Conservation (phyloP, 2,329 filamentous ascomycete genomes). For the Fusarium sp. region DNA sequence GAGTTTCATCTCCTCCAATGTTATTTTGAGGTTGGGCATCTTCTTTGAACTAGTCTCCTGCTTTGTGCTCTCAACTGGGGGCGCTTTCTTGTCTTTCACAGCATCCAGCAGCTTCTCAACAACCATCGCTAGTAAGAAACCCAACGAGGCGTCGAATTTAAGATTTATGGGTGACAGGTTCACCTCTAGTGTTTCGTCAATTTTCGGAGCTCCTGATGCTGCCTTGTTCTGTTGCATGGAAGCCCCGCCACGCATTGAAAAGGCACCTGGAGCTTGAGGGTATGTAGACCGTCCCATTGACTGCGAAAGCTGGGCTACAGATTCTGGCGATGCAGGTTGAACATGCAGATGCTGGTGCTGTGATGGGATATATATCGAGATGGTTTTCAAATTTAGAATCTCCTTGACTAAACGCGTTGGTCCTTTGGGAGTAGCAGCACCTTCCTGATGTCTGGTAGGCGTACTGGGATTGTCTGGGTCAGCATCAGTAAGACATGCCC, state of each 20-base stretch:
- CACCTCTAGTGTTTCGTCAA: constrained; percentile 56
- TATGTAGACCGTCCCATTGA: constrained; percentile 53
- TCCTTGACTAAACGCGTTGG: constrained; percentile 66
- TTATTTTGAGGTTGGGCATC: constrained; percentile 55
- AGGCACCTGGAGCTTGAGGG: constrained; percentile 69
- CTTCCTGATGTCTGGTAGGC: constrained; percentile 47
- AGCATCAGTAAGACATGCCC: constrained; percentile 33
- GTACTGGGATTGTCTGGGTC: constrained; percentile 21
- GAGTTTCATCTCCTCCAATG: constrained; percentile 60
- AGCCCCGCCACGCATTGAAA: constrained; percentile 58
- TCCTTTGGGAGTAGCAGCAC: constrained; percentile 60
- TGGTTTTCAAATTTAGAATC: constrained; percentile 58
- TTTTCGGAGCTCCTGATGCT: not conserved
- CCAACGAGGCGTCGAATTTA: constrained; percentile 66
- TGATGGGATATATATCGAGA: constrained; percentile 66
- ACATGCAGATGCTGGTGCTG: constrained; percentile 57
- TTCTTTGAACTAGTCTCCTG: constrained; percentile 27
- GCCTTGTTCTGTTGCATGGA: constrained; percentile 11
- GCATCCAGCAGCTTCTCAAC: constrained; percentile 60
- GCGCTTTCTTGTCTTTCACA: constrained; percentile 45
- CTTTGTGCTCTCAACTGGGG: constrained; percentile 2
- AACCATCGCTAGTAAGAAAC: constrained; percentile 63
- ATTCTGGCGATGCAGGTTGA: constrained; percentile 43
- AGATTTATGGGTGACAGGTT: constrained; percentile 62
- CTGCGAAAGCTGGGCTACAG: constrained; percentile 42